Evolutionary conservation across 2,329 filamentous ascomycete species (phyloP).

Genomic region (Raffaelea deltoideospora): DNA sequence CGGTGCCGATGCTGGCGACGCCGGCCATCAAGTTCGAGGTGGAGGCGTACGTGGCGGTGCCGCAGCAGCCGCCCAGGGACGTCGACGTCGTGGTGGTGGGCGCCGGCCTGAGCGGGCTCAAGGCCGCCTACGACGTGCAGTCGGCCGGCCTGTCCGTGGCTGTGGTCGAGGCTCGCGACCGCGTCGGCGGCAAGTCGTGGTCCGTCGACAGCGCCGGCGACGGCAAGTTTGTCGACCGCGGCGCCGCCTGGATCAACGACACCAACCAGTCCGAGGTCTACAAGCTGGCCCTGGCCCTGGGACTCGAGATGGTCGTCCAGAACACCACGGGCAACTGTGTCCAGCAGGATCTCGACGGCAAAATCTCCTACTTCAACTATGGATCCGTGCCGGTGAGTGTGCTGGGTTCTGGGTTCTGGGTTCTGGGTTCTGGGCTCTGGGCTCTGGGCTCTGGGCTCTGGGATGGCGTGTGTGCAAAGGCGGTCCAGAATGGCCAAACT

Average conservation of each 20-base stretch:
- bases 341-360: slow-evolving; percentile 3
- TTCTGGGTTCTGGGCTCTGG: too few relatives aligned
- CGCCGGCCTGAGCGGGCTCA: not conserved
- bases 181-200: slow-evolving; percentile 1
- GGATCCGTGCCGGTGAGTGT: slow-evolving; percentile 1
- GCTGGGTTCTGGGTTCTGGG: too few relatives aligned
- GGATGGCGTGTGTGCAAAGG: too few relatives aligned
- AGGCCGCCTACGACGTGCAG: not conserved
- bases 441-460: too few relatives aligned
- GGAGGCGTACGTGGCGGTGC: slow-evolving; percentile 5
- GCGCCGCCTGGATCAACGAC: slow-evolving; percentile 8
- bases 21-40: slow-evolving; percentile 6
- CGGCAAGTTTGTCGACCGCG: slow-evolving; percentile 3
- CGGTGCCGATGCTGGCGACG: slow-evolving; percentile 3
- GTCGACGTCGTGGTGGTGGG: slow-evolving; percentile 1
- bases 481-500: too few relatives aligned
- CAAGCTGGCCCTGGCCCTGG: slow-evolving; percentile 1
- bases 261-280: slow-evolving; percentile 5
- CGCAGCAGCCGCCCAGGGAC: not conserved
- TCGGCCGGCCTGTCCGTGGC: not conserved
- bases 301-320: slow-evolving; percentile 3
- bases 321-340: slow-evolving; percentile 5
- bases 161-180: not conserved
- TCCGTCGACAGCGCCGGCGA: not conserved
- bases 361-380: slow-evolving; percentile 5